Evolutionary conservation across 371 early-diverging fungal genomes (phyloP).

Genomic region (Mucor plumbeus): DNA sequence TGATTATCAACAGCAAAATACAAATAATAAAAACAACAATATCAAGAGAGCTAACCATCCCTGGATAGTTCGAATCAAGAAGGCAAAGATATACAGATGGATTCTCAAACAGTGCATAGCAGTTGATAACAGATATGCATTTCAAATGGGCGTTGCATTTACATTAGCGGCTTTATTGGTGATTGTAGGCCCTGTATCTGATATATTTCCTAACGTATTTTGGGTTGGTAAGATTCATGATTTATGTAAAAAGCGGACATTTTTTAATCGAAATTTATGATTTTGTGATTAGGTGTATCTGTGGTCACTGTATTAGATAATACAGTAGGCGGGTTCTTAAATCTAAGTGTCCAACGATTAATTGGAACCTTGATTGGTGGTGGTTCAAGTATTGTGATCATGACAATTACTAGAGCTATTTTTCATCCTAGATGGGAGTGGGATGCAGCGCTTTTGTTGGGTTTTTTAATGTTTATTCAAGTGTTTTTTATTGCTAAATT

Average conservation of each 20-base stretch:
- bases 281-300: constrained; percentile 31
- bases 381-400: constrained; percentile 33
- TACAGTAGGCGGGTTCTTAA: constrained; percentile 41
- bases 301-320: constrained; percentile 46
- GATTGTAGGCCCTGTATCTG: constrained; percentile 23
- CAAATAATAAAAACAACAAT: background rate
- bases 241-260: background rate
- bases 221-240: constrained; percentile 30
- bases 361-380: constrained; percentile 45
- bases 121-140: constrained; percentile 29
- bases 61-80: background rate
- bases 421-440: constrained; percentile 38
- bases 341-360: constrained; percentile 39
- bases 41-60: background rate
- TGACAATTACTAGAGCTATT: constrained; percentile 38
- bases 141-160: constrained; percentile 31
- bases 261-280: background rate
- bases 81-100: constrained; percentile 20
- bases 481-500: constrained; percentile 43
- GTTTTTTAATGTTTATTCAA: constrained; percentile 38
- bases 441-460: constrained; percentile 32
- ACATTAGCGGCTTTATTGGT: constrained; percentile 27
- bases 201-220: constrained; percentile 28
- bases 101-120: constrained; percentile 14
- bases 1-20: background rate